These are phyloP conservation scores for Eutypa lata DNA, from an alignment of 2,329 filamentous ascomycete species.

Conservation along the genomic window DNA sequence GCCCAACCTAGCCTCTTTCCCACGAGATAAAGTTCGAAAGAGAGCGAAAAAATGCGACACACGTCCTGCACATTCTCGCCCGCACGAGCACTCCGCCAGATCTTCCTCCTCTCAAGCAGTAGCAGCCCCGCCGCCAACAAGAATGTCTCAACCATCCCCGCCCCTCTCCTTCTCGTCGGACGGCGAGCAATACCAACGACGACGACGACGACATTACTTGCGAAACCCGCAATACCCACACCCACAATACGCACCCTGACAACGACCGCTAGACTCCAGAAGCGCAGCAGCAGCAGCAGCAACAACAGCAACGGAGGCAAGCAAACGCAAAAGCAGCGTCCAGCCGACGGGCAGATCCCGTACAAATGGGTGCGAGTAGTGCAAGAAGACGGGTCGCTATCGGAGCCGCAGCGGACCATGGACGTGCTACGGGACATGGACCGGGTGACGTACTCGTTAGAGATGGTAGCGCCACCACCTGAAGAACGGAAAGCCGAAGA, in stretches of 20 bases:
- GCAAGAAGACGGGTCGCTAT: conserved; percentile 10
- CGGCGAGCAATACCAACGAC: background rate
- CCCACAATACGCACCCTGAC: too few species aligned
- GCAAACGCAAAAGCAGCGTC: conserved; percentile 16
- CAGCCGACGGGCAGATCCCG: conserved; percentile 46
- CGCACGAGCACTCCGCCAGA: conserved; percentile 24
- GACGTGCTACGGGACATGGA: conserved; percentile 17
- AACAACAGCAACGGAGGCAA: conserved; percentile 2
- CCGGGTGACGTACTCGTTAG: conserved; percentile 14
- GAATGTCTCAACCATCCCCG: too few species aligned
- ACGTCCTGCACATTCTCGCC: conserved; percentile 21
- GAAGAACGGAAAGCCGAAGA: background rate
- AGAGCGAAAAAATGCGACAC: conserved; percentile 18
- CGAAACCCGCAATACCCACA: too few species aligned
- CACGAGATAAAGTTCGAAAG: background rate
- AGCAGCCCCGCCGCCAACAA: conserved; percentile 2
- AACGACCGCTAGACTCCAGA: too few species aligned
- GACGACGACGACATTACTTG: background rate
- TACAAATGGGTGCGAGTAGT: conserved; percentile 33
- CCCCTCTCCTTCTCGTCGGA: conserved; percentile 10
- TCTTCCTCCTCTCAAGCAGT: conserved; percentile 21
- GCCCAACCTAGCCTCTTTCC: too few species aligned
- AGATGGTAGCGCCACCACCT: conserved; percentile 27
- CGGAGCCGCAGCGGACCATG: conserved; percentile 16
- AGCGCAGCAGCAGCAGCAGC: background rate